A percentile compares a stretch with the other conserved stretches of the same genome.
Evolutionary conservation across 169 alveolate species (phyloP).

Genomic region (Babesia divergens): DNA sequence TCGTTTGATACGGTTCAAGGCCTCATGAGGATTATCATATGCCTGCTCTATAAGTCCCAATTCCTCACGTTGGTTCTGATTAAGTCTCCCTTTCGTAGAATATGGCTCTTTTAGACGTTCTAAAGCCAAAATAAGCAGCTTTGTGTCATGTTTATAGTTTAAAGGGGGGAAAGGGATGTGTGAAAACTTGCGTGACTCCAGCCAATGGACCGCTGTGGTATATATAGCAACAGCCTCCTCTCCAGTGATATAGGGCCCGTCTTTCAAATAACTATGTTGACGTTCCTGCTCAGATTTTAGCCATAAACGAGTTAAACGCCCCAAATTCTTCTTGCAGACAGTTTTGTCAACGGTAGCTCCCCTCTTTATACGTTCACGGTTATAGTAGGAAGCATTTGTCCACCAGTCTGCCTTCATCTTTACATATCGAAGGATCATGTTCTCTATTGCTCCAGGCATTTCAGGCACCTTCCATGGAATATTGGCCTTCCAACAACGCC

Average conservation of each 20-base stretch:
- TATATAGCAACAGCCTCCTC: slow-evolving; percentile 99
- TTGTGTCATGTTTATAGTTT: slow-evolving; percentile 99
- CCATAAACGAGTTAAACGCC: slow-evolving; percentile 98
- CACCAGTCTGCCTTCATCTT: slow-evolving; percentile 99
- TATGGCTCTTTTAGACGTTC: slow-evolving; percentile 98
- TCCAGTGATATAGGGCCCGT: slow-evolving; percentile 97
- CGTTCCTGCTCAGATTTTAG: slow-evolving; percentile 98
- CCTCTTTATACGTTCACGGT: slow-evolving; percentile 99
- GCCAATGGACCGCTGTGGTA: slow-evolving; percentile 99
- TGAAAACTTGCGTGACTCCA: slow-evolving; percentile 96
- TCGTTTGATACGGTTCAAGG: slow-evolving; percentile 97
- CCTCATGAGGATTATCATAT: slow-evolving; percentile 99
- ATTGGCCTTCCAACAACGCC: slow-evolving; percentile 99
- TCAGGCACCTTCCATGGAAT: slow-evolving; percentile 99
- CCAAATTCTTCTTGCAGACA: slow-evolving; percentile 98
- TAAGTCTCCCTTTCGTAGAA: slow-evolving; percentile 93
- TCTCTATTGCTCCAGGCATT: slow-evolving; percentile 98
- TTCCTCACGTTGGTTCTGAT: slow-evolving; percentile 98
- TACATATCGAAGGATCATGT: slow-evolving; percentile 95
- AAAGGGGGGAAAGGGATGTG: slow-evolving; percentile 99
- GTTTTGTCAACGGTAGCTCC: slow-evolving; percentile 99
- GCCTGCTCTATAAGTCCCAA: slow-evolving; percentile 99
- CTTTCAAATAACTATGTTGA: slow-evolving; percentile 97
- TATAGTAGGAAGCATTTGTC: slow-evolving; percentile 99
- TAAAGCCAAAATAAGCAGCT: slow-evolving; percentile 94